Percentiles rank a stretch among this genome's conserved stretches.
phyloP scores from a whole-genome alignment of 495 filamentous ascomycete genomes.

The Mycothermus thermophilus region DNA sequence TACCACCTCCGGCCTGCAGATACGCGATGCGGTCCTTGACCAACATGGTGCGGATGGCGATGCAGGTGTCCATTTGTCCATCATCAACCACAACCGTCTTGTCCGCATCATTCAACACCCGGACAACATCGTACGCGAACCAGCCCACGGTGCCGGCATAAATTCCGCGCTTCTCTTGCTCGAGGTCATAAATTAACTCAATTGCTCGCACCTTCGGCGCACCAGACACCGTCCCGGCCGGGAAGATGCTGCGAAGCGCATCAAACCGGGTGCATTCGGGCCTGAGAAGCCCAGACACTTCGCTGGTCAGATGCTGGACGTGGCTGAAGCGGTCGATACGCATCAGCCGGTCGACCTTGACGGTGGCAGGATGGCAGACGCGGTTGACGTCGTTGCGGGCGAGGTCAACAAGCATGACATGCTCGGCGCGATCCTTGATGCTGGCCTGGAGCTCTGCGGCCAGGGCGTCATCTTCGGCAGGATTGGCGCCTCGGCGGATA shows the following conservation, averaged over 20 bases:
- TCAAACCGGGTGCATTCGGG: constrained; percentile 81
- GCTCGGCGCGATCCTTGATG: constrained; percentile 90
- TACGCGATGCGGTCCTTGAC: constrained; percentile 84
- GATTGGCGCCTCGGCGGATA: constrained; percentile 68
- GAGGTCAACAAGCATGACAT: constrained; percentile 98
- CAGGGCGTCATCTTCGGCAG: constrained; percentile 65
- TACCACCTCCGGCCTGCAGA: constrained; percentile 91
- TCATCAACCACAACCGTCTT: constrained; percentile 24
- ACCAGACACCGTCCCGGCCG: constrained; percentile 83
- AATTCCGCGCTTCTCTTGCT: constrained; percentile 83
- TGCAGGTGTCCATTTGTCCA: constrained; percentile 96
- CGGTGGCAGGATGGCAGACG: constrained; percentile 80
- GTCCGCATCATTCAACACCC: constrained; percentile 31
- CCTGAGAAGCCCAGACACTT: constrained; percentile 79
- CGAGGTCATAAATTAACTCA: constrained; percentile 91
- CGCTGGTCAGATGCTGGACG: constrained; percentile 90
- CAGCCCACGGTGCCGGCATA: constrained; percentile 97
- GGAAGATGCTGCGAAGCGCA: constrained; percentile 91
- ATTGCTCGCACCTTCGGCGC: constrained; percentile 94
- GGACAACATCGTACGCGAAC: constrained; percentile 51
- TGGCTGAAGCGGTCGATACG: constrained; percentile 91
- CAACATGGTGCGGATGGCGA: constrained; percentile 93
- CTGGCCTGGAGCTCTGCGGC: constrained; percentile 64
- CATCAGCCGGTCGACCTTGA: constrained; percentile 85
- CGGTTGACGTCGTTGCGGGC: constrained; percentile 95